Percentiles rank a stretch among this genome's conserved stretches.
Evolutionary conservation across 805 yeast genomes (phyloP).

Genomic region (Kazachstania taianensis): DNA sequence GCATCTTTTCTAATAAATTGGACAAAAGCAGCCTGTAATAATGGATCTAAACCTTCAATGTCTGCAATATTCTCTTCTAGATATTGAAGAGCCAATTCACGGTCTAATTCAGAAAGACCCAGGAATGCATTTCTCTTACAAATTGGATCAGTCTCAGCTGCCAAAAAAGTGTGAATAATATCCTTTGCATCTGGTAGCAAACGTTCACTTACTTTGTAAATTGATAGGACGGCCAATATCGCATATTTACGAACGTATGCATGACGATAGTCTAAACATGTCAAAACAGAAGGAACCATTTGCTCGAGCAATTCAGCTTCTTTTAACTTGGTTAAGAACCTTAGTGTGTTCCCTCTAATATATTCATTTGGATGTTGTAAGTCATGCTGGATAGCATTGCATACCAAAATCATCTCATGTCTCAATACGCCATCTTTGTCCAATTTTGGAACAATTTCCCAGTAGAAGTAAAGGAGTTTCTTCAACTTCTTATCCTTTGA

Average conservation of each 20-base stretch:
- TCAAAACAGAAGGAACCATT: slow-evolving; percentile 82
- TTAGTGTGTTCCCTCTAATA: slow-evolving; percentile 87
- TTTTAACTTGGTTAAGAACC: slow-evolving; percentile 80
- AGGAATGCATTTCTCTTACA: slow-evolving; percentile 94
- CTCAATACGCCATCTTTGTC: slow-evolving; percentile 83
- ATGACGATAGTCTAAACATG: slow-evolving; percentile 90
- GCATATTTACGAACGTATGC: slow-evolving; percentile 98
- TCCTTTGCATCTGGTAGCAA: slow-evolving; percentile 94
- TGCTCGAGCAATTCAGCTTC: slow-evolving; percentile 95
- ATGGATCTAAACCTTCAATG: slow-evolving; percentile 62
- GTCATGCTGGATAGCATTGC: slow-evolving; percentile 96
- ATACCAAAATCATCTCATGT: slow-evolving; percentile 97
- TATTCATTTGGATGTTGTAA: slow-evolving; percentile 97
- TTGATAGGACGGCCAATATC: slow-evolving; percentile 77
- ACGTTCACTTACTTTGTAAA: slow-evolving; percentile 73
- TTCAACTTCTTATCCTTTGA: slow-evolving; percentile 83
- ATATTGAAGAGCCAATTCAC: slow-evolving; percentile 76
- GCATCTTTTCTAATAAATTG: slow-evolving; percentile 88
- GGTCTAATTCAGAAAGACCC: slow-evolving; percentile 69
- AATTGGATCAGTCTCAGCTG: slow-evolving; percentile 80
- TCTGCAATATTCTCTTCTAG: slow-evolving; percentile 58
- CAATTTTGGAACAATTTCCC: slow-evolving; percentile 95
- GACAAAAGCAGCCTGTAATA: slow-evolving; percentile 79
- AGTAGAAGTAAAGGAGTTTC: slow-evolving; percentile 85
- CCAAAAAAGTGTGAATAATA: slow-evolving; percentile 59